A percentile compares a stretch with the other conserved stretches of the same genome.
Evolutionary conservation across 2,329 filamentous ascomycete species (phyloP).

Genomic region (Hymenoscyphus occultus): DNA sequence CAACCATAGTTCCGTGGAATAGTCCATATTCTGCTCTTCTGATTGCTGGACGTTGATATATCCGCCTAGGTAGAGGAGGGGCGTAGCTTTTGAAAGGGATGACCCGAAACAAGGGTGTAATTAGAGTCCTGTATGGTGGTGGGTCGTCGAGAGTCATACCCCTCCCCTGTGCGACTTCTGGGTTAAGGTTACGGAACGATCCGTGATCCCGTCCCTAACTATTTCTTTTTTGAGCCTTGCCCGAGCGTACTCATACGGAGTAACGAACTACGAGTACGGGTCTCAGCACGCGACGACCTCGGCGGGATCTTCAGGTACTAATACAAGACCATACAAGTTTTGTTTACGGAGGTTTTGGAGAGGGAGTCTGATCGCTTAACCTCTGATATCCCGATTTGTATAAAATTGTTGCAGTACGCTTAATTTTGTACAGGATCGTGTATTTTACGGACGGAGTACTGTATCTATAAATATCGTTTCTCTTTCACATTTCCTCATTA

Average conservation of each 20-base stretch:
- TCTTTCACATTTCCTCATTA: neutral
- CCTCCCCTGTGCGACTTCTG: neutral
- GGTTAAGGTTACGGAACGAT: slow-evolving; percentile 1
- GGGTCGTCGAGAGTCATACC: neutral
- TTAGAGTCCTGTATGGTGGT: too few relatives aligned
- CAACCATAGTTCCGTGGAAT: neutral
- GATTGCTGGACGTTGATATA: slow-evolving; percentile 10
- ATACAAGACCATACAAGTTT: too few relatives aligned
- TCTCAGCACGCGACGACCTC: too few relatives aligned
- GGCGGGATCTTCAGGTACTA: too few relatives aligned
- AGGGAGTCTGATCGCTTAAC: too few relatives aligned
- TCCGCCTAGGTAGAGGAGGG: slow-evolving; percentile 3
- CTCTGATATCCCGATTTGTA: too few relatives aligned
- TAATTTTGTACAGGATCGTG: too few relatives aligned
- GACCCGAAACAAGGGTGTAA: neutral
- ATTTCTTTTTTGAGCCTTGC: too few relatives aligned
- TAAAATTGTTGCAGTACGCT: too few relatives aligned
- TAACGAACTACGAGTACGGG: too few relatives aligned
- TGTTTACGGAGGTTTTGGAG: too few relatives aligned
- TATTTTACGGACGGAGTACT: neutral
- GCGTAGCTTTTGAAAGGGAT: neutral
- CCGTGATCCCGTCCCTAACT: neutral
- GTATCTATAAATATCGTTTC: neutral
- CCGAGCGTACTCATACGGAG: too few relatives aligned
- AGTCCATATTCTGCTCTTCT: neutral